Conservation (phyloP, 257 asterid species). For the Salvia rosmarinus region DNA sequence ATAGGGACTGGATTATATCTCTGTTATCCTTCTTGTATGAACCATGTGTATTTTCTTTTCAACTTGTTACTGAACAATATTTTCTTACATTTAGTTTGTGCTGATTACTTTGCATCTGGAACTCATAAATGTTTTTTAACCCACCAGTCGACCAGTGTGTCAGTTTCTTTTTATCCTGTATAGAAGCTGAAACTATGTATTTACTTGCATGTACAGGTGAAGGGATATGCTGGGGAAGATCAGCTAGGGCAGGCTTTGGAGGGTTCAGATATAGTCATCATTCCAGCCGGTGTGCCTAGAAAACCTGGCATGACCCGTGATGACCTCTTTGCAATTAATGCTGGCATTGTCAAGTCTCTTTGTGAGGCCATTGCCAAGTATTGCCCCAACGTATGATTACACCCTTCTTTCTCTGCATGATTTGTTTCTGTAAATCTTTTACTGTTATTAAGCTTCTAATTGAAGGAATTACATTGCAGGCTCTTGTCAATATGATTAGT, state of each 20-base stretch:
- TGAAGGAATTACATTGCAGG: constrained; percentile 44
- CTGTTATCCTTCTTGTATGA: neutral
- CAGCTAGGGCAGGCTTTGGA: constrained; percentile 83
- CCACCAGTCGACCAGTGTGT: neutral
- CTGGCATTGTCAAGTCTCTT: constrained; percentile 86
- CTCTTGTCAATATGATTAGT: constrained; percentile 85
- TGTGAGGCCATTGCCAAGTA: constrained; percentile 78
- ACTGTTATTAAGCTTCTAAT: neutral
- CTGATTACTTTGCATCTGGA: neutral
- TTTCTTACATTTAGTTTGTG: neutral
- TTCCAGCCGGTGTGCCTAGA: constrained; percentile 99
- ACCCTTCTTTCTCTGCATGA: constrained; percentile 5
- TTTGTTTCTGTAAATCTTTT: neutral
- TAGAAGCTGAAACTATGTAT: neutral
- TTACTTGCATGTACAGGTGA: constrained; percentile 47
- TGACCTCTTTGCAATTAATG: constrained; percentile 87
- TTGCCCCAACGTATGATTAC: constrained; percentile 67
- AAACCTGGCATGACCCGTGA: constrained; percentile 98
- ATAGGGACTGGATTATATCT: neutral
- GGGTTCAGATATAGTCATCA: constrained; percentile 85
- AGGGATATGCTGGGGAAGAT: constrained; percentile 73
- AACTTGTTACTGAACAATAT: neutral
- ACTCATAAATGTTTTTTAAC: neutral
- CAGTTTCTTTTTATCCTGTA: neutral
- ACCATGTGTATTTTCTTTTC: neutral